Evolutionary conservation across 345 rosid species (phyloP).

Genomic region (Citrus unshiu): DNA sequence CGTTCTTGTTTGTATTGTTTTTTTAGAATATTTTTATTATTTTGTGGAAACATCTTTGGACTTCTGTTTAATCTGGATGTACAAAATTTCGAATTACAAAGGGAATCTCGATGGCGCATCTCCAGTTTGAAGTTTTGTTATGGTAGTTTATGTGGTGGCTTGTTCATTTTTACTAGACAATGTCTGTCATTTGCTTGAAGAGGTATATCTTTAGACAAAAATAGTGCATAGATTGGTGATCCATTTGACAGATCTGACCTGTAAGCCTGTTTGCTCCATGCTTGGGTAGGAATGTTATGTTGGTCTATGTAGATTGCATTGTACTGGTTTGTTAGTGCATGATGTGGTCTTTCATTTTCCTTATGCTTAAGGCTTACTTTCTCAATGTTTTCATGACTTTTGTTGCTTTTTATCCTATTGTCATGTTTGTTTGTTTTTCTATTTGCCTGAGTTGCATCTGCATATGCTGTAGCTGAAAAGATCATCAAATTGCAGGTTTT

Average conservation of each 20-base stretch:
- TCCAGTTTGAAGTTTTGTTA: neutral
- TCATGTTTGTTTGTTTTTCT: too few relatives aligned
- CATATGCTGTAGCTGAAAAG: conserved; percentile 16
- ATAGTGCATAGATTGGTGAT: neutral
- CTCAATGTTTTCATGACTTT: too few relatives aligned
- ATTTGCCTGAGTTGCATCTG: neutral
- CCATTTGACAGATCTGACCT: conserved; percentile 1
- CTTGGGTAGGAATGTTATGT: neutral
- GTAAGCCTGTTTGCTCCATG: neutral
- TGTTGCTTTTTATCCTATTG: too few relatives aligned
- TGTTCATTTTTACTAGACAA: neutral
- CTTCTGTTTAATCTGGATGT: neutral
- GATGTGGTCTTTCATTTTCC: neutral
- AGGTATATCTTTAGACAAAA: neutral
- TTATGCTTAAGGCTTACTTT: too few relatives aligned
- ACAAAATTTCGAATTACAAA: neutral
- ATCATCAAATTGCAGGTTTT: conserved; percentile 59
- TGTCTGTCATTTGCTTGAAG: neutral
- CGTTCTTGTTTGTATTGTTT: neutral
- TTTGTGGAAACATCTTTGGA: neutral
- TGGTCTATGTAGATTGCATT: neutral
- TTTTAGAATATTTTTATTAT: neutral
- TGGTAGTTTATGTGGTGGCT: neutral
- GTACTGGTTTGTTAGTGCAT: neutral
- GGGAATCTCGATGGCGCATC: neutral